A percentile compares a stretch with the other conserved stretches of the same genome.
phyloP scores from a whole-genome alignment of 2,329 filamentous ascomycete species.

The Beauveria sp. region DNA sequence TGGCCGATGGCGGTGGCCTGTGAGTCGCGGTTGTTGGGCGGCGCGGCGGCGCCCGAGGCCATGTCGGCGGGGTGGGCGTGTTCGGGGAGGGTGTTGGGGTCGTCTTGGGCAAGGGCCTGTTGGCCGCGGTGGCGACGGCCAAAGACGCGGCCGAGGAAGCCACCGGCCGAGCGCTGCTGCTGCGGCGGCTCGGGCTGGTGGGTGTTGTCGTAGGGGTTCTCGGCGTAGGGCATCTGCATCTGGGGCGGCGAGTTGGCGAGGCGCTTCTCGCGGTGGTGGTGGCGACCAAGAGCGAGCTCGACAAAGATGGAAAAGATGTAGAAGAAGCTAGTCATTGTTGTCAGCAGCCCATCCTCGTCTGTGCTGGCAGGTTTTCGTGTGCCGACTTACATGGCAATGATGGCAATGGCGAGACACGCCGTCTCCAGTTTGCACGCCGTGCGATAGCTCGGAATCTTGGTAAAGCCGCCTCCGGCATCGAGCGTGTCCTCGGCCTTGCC shows the following conservation, averaged over 20 bases:
- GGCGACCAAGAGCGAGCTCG: slow-evolving; percentile 59
- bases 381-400: slow-evolving; percentile 62
- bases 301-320: slow-evolving; percentile 66
- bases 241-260: slow-evolving; percentile 42
- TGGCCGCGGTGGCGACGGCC: slow-evolving; percentile 15
- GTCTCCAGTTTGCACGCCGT: slow-evolving; percentile 68
- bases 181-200: slow-evolving; percentile 33
- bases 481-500: slow-evolving; percentile 46
- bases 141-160: slow-evolving; percentile 29
- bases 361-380: no score
- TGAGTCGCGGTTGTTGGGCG: slow-evolving; percentile 29
- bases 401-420: slow-evolving; percentile 67
- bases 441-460: slow-evolving; percentile 37
- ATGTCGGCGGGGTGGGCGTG: slow-evolving; percentile 35
- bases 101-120: slow-evolving; percentile 13
- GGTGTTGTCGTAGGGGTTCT: slow-evolving; percentile 37
- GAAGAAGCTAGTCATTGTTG: slow-evolving; percentile 47
- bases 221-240: slow-evolving; percentile 9
- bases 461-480: slow-evolving; percentile 41
- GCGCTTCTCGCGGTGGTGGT: slow-evolving; percentile 68
- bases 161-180: slow-evolving; percentile 12
- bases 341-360: neutral
- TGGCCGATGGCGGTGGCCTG: slow-evolving; percentile 28
- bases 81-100: slow-evolving; percentile 28
- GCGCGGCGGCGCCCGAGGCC: slow-evolving; percentile 24